phyloP scores from a whole-genome alignment of 208 protist genomes.

The Acanthamoeba healyi region DNA sequence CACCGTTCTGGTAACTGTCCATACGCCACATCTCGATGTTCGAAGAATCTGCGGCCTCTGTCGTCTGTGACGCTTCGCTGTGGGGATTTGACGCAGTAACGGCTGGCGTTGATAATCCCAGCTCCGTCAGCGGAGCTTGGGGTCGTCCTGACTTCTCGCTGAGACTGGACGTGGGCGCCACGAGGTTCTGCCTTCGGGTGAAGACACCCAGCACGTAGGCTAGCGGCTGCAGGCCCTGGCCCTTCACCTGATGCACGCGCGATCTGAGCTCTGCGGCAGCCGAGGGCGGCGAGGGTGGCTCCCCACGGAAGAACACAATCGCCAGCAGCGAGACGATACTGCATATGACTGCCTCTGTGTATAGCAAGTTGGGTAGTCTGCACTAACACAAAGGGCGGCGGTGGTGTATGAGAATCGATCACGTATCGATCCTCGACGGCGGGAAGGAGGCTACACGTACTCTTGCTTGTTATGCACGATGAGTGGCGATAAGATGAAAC shows the following conservation, averaged over 20 bases:
- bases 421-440: too few relatives aligned
- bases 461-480: background rate
- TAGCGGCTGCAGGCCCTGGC: background rate
- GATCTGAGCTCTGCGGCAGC: slow-evolving; percentile 1
- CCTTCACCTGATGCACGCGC: background rate
- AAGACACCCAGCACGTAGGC: background rate
- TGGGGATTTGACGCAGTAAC: too few relatives aligned
- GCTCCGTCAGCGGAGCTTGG: background rate
- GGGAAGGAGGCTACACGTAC: slow-evolving; percentile 1
- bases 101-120: background rate
- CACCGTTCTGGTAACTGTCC: slow-evolving; percentile 35
- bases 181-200: background rate
- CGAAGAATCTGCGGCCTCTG: too few relatives aligned
- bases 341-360: background rate
- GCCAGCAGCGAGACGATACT: background rate
- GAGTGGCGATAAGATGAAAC: background rate
- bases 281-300: background rate
- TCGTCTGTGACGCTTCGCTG: too few relatives aligned
- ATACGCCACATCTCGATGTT: slow-evolving; percentile 37
- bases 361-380: slow-evolving; percentile 24
- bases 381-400: too few relatives aligned
- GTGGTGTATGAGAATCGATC: background rate
- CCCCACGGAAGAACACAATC: slow-evolving; percentile 48
- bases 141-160: too few relatives aligned
- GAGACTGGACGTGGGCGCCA: too few relatives aligned